Percentiles rank a stretch among this genome's conserved stretches.
Conservation (phyloP, 371 early-diverging fungal genomes). For the Mucor velutinosus region DNA sequence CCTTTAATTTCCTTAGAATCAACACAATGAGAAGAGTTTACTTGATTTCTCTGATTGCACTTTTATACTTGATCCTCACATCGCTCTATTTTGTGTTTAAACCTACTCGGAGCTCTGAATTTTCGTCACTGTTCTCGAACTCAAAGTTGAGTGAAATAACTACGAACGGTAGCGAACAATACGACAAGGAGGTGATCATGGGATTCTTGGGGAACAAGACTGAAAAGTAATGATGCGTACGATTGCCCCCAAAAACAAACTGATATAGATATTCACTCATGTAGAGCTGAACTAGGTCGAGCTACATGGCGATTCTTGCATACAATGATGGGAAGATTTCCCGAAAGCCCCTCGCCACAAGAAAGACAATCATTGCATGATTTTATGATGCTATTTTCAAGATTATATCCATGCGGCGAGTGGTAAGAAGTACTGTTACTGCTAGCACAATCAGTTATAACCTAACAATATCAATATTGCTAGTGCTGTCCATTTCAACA, state of each 20-base stretch:
- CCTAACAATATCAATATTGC: background rate
- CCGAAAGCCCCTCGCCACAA: conserved; percentile 77
- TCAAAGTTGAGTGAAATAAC: background rate
- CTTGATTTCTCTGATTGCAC: background rate
- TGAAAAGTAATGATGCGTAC: conserved; percentile 55
- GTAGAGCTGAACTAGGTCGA: conserved; percentile 84
- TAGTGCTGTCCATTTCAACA: conserved; percentile 88
- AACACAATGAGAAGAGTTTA: background rate
- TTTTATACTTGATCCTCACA: background rate
- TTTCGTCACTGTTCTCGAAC: background rate
- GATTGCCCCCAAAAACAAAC: background rate
- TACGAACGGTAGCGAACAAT: background rate
- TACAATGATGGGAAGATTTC: conserved; percentile 96
- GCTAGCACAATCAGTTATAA: background rate
- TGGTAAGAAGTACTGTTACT: conserved; percentile 63
- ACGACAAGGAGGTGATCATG: conserved; percentile 62
- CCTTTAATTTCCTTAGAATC: background rate
- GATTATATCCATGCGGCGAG: conserved; percentile 98
- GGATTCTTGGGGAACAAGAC: conserved; percentile 82
- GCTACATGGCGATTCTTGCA: conserved; percentile 91
- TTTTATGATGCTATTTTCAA: conserved; percentile 84
- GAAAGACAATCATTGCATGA: conserved; percentile 78
- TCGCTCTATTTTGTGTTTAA: background rate
- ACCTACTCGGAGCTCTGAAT: background rate
- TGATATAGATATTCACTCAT: background rate